Evolutionary conservation across 1,139 yeast genomes (phyloP).

Genomic region (Yamadazyma epiphylla): DNA sequence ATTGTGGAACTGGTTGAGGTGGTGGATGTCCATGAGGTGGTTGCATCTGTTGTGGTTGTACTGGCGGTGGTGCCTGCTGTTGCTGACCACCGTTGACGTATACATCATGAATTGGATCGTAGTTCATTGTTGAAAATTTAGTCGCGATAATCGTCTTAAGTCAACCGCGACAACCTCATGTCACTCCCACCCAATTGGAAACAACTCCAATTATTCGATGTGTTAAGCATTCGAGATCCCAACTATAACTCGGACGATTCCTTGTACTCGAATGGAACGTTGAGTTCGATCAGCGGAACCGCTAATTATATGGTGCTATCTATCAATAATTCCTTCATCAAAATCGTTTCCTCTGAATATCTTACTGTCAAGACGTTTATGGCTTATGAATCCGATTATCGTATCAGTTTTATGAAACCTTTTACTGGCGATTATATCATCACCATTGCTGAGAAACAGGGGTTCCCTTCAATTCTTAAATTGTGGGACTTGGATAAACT

Average conservation of each 20-base stretch:
- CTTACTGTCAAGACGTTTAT: conserved; percentile 43
- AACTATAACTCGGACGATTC: conserved; percentile 57
- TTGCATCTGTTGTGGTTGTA: too few species aligned
- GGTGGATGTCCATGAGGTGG: too few species aligned
- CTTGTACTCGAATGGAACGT: conserved; percentile 74
- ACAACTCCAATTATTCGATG: conserved; percentile 84
- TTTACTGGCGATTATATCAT: conserved; percentile 51
- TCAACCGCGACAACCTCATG: conserved; percentile 9
- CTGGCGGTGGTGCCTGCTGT: too few species aligned
- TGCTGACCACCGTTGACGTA: conserved; percentile 12
- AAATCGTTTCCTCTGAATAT: conserved; percentile 53
- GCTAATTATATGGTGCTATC: conserved; percentile 57
- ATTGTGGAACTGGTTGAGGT: too few species aligned
- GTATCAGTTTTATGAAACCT: conserved; percentile 52
- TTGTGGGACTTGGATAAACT: conserved; percentile 67
- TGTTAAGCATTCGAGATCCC: conserved; percentile 83
- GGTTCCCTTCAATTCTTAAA: conserved; percentile 62
- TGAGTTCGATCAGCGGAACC: conserved; percentile 59
- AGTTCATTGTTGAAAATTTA: too few species aligned
- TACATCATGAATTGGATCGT: conserved; percentile 32
- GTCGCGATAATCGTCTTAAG: too few species aligned
- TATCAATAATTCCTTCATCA: conserved; percentile 50
- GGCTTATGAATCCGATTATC: conserved; percentile 65
- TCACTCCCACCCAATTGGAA: conserved; percentile 57
- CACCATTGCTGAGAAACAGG: conserved; percentile 73